Conservation (phyloP, 2,329 filamentous ascomycete genomes). For the Dactylella cylindrospora region DNA sequence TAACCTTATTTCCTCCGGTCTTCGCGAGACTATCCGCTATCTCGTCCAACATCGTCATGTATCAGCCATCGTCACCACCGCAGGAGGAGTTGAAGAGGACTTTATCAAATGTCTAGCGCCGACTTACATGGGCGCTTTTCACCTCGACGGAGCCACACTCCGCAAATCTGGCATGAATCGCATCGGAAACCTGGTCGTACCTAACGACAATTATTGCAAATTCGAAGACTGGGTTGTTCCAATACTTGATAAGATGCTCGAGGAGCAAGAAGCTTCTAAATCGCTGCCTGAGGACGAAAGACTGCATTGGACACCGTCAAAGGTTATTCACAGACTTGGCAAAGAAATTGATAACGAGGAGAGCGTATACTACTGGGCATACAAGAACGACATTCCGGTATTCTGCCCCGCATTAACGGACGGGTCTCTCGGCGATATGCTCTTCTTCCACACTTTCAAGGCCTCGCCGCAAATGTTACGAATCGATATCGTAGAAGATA, state of each 20-base stretch:
- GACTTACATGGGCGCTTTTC: constrained; percentile 89
- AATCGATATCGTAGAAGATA: constrained; percentile 91
- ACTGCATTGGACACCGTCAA: constrained; percentile 89
- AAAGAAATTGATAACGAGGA: constrained; percentile 91
- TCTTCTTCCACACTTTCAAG: constrained; percentile 98
- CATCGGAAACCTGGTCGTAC: constrained; percentile 92
- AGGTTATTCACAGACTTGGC: constrained; percentile 83
- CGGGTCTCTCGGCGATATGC: constrained; percentile 93
- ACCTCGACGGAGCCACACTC: constrained; percentile 71
- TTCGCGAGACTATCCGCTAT: constrained; percentile 87
- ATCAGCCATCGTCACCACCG: constrained; percentile 90
- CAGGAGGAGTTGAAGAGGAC: constrained; percentile 93
- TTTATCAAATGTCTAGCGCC: constrained; percentile 96
- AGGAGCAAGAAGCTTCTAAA: constrained; percentile 83
- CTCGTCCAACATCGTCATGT: constrained; percentile 91
- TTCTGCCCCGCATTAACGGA: constrained; percentile 97
- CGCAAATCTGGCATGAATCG: constrained; percentile 87
- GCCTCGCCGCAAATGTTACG: constrained; percentile 76
- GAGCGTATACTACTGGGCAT: constrained; percentile 96
- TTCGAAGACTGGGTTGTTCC: constrained; percentile 98
- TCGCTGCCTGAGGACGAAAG: constrained; percentile 64
- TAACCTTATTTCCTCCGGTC: constrained; percentile 93
- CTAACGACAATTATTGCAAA: constrained; percentile 94
- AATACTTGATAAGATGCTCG: constrained; percentile 89
- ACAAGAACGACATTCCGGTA: constrained; percentile 92